Conservation (phyloP, 139 green algal genomes). For the Coelastrella sp. region DNA sequence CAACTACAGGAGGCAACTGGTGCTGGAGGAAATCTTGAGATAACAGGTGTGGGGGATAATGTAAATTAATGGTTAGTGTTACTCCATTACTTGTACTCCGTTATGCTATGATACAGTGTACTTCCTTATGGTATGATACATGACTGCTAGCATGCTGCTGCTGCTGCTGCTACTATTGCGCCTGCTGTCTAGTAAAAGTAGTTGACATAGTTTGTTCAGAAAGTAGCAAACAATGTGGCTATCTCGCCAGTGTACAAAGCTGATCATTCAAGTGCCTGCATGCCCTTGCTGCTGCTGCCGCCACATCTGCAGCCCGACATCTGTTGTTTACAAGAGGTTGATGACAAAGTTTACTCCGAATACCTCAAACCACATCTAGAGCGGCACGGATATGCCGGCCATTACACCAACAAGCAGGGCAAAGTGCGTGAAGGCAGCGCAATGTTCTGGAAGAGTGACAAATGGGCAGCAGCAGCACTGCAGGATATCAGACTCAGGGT, state of each 20-base stretch:
- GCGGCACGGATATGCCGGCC: slow-evolving; percentile 49
- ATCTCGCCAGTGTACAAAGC: too few species aligned
- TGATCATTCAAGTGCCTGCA: not conserved
- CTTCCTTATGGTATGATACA: not conserved
- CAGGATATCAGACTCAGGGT: slow-evolving; percentile 72
- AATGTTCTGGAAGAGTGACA: slow-evolving; percentile 61
- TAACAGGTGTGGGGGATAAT: slow-evolving; percentile 66
- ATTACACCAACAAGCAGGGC: slow-evolving; percentile 88
- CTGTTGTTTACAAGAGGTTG: slow-evolving; percentile 88
- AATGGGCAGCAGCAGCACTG: slow-evolving; percentile 55
- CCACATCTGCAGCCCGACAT: slow-evolving; percentile 11
- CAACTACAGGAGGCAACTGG: slow-evolving; percentile 84
- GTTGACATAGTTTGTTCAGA: too few species aligned
- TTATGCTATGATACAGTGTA: too few species aligned
- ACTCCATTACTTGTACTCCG: too few species aligned
- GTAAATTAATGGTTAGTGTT: not conserved
- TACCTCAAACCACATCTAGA: slow-evolving; percentile 72
- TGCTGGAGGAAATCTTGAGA: slow-evolving; percentile 82
- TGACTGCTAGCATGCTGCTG: not conserved
- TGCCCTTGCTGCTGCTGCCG: not conserved
- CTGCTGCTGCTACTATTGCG: not conserved
- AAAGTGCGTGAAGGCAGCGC: slow-evolving; percentile 83
- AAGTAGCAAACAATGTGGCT: too few species aligned
- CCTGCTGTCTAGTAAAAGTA: too few species aligned
- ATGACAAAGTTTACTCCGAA: slow-evolving; percentile 78